phyloP scores from a whole-genome alignment of 257 asterid species.

The Nicotiana attenuata region DNA sequence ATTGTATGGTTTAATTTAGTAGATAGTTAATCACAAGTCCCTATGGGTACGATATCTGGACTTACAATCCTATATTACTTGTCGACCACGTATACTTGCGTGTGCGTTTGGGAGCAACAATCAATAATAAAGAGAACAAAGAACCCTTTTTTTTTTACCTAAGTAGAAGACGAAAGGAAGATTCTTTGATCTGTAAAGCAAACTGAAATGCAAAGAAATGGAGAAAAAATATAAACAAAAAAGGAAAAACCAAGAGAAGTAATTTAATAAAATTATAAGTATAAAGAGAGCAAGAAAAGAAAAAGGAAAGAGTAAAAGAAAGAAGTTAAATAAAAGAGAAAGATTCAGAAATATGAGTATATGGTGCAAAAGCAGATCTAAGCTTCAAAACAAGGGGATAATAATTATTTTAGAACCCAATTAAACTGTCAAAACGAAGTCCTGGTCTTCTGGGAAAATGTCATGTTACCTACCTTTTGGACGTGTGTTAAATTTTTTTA shows the following conservation, averaged over 20 bases:
- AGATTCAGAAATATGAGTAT: neutral
- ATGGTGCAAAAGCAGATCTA: neutral
- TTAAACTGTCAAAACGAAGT: neutral
- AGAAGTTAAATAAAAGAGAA: neutral
- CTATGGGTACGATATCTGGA: too few relatives aligned
- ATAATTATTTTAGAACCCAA: neutral
- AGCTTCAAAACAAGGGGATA: neutral
- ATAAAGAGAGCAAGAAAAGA: neutral
- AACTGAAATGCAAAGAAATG: neutral
- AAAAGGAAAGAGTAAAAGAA: neutral
- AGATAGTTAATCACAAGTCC: too few relatives aligned
- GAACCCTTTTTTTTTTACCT: neutral
- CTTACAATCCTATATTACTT: too few relatives aligned
- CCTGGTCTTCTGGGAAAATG: neutral
- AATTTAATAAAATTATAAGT: neutral
- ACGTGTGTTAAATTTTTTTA: neutral
- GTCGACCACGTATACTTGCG: too few relatives aligned
- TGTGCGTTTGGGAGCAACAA: too few relatives aligned
- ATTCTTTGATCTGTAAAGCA: neutral
- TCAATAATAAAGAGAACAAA: neutral
- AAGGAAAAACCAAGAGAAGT: neutral
- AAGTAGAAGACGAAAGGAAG: neutral
- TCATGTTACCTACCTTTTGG: neutral
- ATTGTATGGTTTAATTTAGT: too few relatives aligned
- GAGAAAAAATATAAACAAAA: neutral